Conservation (phyloP, 495 filamentous ascomycete species). For the Aspergillus funiculosus region DNA sequence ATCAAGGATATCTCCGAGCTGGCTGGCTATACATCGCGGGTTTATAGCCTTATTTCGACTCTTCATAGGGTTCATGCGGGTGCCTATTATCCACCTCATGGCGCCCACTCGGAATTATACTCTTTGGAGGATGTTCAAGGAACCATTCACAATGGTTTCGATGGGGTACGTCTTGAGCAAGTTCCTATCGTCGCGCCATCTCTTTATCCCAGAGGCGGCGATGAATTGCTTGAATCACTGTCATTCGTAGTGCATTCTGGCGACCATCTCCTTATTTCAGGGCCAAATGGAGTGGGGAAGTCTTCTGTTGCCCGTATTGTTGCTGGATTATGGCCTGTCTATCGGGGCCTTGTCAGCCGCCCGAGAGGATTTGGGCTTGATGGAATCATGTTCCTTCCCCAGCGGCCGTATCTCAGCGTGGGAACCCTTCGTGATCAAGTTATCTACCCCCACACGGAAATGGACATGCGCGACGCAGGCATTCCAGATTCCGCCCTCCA, state of each 20-base stretch:
- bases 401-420: conserved; percentile 86
- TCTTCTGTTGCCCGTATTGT: conserved; percentile 82
- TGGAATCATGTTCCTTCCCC: conserved; percentile 97
- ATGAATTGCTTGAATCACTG: conserved; percentile 82
- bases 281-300: conserved; percentile 93
- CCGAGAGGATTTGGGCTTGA: conserved; percentile 75
- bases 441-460: conserved; percentile 91
- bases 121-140: conserved; percentile 88
- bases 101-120: conserved; percentile 68
- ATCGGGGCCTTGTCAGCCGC: conserved; percentile 81
- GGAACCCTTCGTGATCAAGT: conserved; percentile 97
- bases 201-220: conserved; percentile 73
- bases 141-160: conserved; percentile 86
- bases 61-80: conserved; percentile 90
- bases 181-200: conserved; percentile 88
- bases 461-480: conserved; percentile 83
- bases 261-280: conserved; percentile 90
- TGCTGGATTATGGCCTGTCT: conserved; percentile 93
- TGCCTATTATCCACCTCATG: conserved; percentile 68
- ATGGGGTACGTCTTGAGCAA: conserved; percentile 88
- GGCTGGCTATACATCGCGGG: conserved; percentile 91
- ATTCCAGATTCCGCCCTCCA: conserved; percentile 69
- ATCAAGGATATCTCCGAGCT: conserved; percentile 95
- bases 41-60: conserved; percentile 91
- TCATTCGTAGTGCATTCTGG: conserved; percentile 83